Evolutionary conservation across 2,329 filamentous ascomycete genomes (phyloP).

Genomic region (Venturia carpophila): DNA sequence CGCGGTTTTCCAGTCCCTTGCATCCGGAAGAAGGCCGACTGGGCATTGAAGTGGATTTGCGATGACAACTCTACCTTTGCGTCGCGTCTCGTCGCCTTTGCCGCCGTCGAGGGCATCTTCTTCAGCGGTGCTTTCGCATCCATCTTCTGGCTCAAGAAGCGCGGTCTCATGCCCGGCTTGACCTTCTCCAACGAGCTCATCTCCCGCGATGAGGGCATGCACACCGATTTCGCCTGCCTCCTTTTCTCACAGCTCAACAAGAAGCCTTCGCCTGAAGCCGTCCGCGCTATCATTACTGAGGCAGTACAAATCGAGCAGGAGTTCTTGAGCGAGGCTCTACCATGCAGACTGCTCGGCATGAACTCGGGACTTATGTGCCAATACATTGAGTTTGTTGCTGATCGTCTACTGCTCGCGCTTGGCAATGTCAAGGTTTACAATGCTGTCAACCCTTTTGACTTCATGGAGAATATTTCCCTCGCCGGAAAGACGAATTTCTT

Average conservation of each 20-base stretch:
- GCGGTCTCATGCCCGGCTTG: slow-evolving; percentile 94
- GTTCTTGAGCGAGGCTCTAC: slow-evolving; percentile 93
- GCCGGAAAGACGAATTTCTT: slow-evolving; percentile 99
- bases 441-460: slow-evolving; percentile 93
- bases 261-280: slow-evolving; percentile 72
- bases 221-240: slow-evolving; percentile 98
- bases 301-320: slow-evolving; percentile 94
- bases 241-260: slow-evolving; percentile 96
- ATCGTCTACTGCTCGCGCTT: slow-evolving; percentile 84
- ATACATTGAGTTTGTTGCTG: slow-evolving; percentile 99
- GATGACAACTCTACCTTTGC: slow-evolving; percentile 93
- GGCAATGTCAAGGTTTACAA: slow-evolving; percentile 95
- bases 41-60: slow-evolving; percentile 90
- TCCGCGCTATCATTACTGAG: slow-evolving; percentile 85
- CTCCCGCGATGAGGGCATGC: slow-evolving; percentile 97
- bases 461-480: slow-evolving; percentile 99
- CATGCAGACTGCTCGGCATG: slow-evolving; percentile 91
- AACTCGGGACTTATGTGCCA: slow-evolving; percentile 97
- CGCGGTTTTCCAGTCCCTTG: slow-evolving; percentile 60
- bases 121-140: slow-evolving; percentile 98
- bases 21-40: slow-evolving; percentile 98
- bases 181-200: slow-evolving; percentile 99
- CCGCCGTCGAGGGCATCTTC: slow-evolving; percentile 98
- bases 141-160: slow-evolving; percentile 99
- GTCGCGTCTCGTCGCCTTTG: slow-evolving; percentile 91